Percentiles rank a stretch among this genome's conserved stretches.
phyloP scores from a whole-genome alignment of 169 alveolate genomes.

The Hepatocystis sp. region DNA sequence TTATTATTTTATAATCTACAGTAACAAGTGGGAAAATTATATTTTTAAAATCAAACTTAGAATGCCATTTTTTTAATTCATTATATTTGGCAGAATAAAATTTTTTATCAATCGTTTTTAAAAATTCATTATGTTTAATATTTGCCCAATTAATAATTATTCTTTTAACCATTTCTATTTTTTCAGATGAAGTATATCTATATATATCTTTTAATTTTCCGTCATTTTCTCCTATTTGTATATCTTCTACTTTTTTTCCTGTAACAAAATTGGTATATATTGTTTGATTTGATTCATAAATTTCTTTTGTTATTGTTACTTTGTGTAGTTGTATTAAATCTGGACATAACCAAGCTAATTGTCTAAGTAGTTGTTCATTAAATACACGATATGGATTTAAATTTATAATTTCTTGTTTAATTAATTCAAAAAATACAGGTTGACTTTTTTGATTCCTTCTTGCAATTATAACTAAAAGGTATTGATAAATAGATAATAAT shows the following conservation, averaged over 20 bases:
- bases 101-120: conserved; percentile 38
- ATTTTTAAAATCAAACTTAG: conserved; percentile 42
- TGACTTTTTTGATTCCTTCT: conserved; percentile 55
- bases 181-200: conserved; percentile 27
- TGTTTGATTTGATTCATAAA: conserved; percentile 27
- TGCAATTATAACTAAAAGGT: conserved; percentile 28
- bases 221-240: conserved; percentile 69
- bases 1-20: conserved; percentile 54
- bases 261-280: conserved; percentile 43
- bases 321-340: conserved; percentile 70
- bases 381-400: conserved; percentile 18
- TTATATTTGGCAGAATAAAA: conserved; percentile 61
- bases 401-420: conserved; percentile 26
- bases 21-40: conserved; percentile 55
- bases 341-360: conserved; percentile 74
- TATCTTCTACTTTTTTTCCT: conserved; percentile 74
- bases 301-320: conserved; percentile 59
- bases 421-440: conserved; percentile 52
- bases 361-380: conserved; percentile 32
- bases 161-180: conserved; percentile 60
- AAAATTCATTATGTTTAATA: conserved; percentile 64
- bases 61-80: conserved; percentile 76
- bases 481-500: conserved; percentile 17
- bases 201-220: conserved; percentile 54
- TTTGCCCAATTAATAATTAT: conserved; percentile 71